Base-by-base conservation (phyloP, 306 rosid species). In the Gastrolobium villosum region DNA sequence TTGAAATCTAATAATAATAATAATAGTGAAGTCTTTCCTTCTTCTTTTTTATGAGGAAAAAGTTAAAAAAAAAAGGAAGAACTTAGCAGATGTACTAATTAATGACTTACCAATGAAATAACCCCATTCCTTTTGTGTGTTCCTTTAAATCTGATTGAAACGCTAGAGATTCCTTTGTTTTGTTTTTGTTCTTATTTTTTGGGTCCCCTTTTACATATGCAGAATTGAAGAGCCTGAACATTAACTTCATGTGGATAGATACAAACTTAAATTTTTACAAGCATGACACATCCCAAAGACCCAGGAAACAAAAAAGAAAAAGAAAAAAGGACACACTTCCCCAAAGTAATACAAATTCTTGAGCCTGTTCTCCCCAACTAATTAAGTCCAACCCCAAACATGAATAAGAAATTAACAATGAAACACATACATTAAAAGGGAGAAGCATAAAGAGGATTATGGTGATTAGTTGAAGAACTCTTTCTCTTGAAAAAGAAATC, bases 401-500 rank as follows among this genome's bases (percentile, higher is more conserved):
- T 2, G 50, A 66, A 37, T 31, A 30, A 69, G 13, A 60, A 26
- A 30, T 14, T 10, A 8, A 11, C 48, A 40, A 49, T 4, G 13
- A 15, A 7, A n/a, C 52, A 69, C 1, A 10, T 0, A 64, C 9
- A 8, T 7, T 70, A 57, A 4, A 66, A 70, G 9, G 94, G 77
- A 75, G 96, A 87, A 35, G 94, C 83, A 79, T 68, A 79, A 6
- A 65, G 70, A 45, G 88, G 87, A 76, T 82, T 77, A n/a, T 69
- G 84, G 14, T 77, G 79, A 71, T 41, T 11, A 10, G 79, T 32
- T 10, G 91, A 54, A 59, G 88, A 79, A 11, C 64, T 14, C 46
- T 88, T 92, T 74, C 79, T 88, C 88, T 70, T 79, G 26, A 79
- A 87, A 65, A 90, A 82, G 0, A 90, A 65, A 77, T 92, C 92